Conservation (phyloP, 1,139 yeast genomes). For the Starmera stellimalicola region DNA sequence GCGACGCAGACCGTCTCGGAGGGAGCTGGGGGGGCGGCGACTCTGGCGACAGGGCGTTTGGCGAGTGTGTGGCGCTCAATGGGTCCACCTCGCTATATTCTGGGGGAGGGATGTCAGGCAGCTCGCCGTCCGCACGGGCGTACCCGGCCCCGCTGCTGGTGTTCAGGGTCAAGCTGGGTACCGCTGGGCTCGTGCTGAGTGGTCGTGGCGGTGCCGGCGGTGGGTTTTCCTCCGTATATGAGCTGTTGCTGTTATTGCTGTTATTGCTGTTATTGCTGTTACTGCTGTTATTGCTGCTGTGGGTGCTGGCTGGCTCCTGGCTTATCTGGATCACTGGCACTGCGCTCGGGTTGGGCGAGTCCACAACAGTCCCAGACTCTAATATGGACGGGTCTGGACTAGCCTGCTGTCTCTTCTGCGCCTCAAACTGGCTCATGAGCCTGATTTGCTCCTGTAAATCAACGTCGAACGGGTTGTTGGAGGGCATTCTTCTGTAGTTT, state of each 20-base stretch:
- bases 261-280: background rate
- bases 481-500: too few relatives aligned
- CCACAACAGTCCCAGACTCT: background rate
- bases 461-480: constrained; percentile 1
- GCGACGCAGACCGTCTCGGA: too few relatives aligned
- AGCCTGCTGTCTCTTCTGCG: background rate
- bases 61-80: constrained; percentile 1
- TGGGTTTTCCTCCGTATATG: background rate
- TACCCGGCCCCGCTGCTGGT: background rate
- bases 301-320: background rate
- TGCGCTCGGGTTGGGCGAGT: too few relatives aligned
- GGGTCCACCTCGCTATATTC: constrained; percentile 12
- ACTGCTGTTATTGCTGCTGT: background rate
- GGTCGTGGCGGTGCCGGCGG: background rate
- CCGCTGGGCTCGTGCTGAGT: background rate
- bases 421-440: background rate
- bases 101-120: constrained; percentile 10
- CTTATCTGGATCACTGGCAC: background rate
- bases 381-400: constrained; percentile 1
- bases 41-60: too few relatives aligned
- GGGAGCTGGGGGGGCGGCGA: too few relatives aligned
- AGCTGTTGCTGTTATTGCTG: background rate
- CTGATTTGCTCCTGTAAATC: background rate
- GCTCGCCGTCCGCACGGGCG: constrained; percentile 2
- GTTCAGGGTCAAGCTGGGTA: background rate